Evolutionary conservation across 2,329 filamentous ascomycete species (phyloP), one percentile per base, ranked within the genome.

Genomic region (Zelopaecilomyces penicillatus): DNA sequence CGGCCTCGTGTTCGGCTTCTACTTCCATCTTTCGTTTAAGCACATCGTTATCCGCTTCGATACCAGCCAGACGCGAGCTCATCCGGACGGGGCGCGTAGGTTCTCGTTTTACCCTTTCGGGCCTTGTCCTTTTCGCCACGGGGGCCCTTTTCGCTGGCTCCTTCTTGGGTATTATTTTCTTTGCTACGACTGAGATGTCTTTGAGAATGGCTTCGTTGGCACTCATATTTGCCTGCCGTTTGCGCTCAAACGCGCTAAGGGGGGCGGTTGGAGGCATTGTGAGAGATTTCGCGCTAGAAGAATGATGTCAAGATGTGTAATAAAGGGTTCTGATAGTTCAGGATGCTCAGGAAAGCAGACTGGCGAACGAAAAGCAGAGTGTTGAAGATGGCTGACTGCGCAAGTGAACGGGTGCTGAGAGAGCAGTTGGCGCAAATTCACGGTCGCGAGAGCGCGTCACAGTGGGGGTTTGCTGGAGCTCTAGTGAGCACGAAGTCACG

Each of bases 161-260:
- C 44, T 77, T 78, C 1, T 77, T 29, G 4, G 39, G 30, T 5
- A 33, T 34, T n/a, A 81, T 73, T 41, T 77, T 81, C 26, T 84
- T 83, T 0, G 87, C 81, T 1, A 84, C 76, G 2, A 80, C 78
- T 2, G 85, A 83, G 1, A 95, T 76, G 48, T 89, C 84, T 48
- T 85, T 85, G 0, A 96, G 66, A 0, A 95, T 60, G 0, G 83
- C 87, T 63, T 91, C 84, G 55, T 94, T 93, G 43, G 86, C 82
- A 0, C 83, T 87, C 35, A 95, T 94, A 53, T 95, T 95, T 49
- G 89, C 87, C 11, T 87, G 77, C 1, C 90, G 77, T 54, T 87
- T 82, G 56, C 83, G 82, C 71, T 95, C 90, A 64, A 95, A 96
- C 34, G 88, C 87, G 64, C 86, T 94, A 55, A 94, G 69, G 32